Percentiles rank a stretch among this genome's conserved stretches.
These are phyloP conservation scores for Phylloporus rhodoxanthus DNA, from an alignment of 768 basidiomycete genomes.

Conservation along the genomic window DNA sequence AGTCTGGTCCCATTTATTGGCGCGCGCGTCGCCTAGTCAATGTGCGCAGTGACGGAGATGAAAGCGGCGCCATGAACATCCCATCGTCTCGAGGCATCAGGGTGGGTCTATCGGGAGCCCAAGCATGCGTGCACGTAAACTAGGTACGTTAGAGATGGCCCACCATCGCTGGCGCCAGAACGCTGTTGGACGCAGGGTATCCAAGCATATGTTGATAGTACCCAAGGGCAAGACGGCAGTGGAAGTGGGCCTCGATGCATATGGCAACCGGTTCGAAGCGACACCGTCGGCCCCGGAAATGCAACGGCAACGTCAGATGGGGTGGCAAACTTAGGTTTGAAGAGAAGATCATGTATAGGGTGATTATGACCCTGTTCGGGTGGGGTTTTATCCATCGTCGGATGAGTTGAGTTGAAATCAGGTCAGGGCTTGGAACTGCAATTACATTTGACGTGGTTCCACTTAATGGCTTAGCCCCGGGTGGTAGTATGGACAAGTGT, in stretches of 20 bases:
- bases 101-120: neutral
- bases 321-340: conserved; percentile 9
- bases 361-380: neutral
- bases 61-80: conserved; percentile 5
- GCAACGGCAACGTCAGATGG: neutral
- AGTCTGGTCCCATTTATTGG: neutral
- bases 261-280: neutral
- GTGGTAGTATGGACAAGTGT: neutral
- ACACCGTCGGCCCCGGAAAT: neutral
- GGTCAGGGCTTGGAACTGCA: conserved; percentile 1
- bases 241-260: neutral
- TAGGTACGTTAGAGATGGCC: neutral
- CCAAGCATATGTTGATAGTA: neutral
- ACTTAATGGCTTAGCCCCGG: conserved; percentile 5
- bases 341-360: neutral
- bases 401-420: neutral
- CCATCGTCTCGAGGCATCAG: neutral
- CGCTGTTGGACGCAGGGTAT: neutral
- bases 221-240: neutral
- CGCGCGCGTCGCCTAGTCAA: neutral
- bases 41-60: conserved; percentile 19
- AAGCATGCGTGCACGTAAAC: neutral
- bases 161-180: neutral
- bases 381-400: neutral
- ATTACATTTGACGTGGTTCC: conserved; percentile 7